Evolutionary conservation across 768 basidiomycete genomes (phyloP), one percentile per base, ranked within the genome.

Genomic region (Boletus subcaerulescens): DNA sequence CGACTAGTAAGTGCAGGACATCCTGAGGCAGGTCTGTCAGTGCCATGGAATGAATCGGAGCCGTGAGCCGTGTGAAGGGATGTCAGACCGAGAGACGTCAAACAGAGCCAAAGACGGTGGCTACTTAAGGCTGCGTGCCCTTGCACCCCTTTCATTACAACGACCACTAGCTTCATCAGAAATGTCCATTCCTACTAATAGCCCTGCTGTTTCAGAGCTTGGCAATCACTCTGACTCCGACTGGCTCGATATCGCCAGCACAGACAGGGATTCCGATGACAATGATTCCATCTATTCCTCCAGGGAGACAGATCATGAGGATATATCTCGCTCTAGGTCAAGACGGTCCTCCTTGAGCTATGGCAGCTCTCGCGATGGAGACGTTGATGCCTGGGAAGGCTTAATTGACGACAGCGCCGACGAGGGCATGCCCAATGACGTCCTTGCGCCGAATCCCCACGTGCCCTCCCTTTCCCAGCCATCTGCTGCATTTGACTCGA

Each of bases 351-450:
- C 86, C 52, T 70, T 82, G 60, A 90, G 89, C 77, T 72, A 77
- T 50, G 80, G 77, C 20, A 89, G 87, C 73, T 87, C 86, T 26
- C 75, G 79, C 66, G 83, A 81, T 53, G 84, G 81, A 56, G 86
- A 87, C 47, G 76, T 87, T 46, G 87, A 89, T 29, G 83, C 81
- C 1, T 91, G 89, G 89, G 88, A 89, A 64, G 89, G 89, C 48
- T 77, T 88, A 59, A 80, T 84, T 55, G 85, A 87, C 45, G 85
- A 84, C 62, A 76, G 73, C 58, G 73, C 77, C 42, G 85, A 83
- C 61, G 83, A 84, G 59, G 73, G 61, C 58, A 45, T 62, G 40
- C 49, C 60, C 50, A 64, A 62, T 60, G 59, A 62, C 60, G 54
- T 62, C 57, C 62, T 45, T 35, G 58, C 60, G 55, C 56, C 61